A percentile compares a stretch with the other conserved stretches of the same genome.
Evolutionary conservation across 306 rosid genomes (phyloP).

Genomic region (Fragaria iinumae): DNA sequence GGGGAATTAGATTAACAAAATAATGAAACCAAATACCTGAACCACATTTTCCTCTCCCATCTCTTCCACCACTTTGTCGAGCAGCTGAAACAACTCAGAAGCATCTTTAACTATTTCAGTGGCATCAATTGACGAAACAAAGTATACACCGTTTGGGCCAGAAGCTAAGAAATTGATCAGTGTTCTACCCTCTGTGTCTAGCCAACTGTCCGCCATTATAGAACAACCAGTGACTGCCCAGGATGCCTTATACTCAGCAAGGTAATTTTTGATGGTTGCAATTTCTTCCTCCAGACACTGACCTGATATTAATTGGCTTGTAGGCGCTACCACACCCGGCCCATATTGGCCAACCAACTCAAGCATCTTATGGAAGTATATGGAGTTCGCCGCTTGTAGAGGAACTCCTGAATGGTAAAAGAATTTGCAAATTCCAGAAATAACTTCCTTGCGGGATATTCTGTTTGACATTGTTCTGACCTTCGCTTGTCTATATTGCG

Average conservation of each 20-base stretch:
- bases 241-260: slow-evolving; percentile 71
- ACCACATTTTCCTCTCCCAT: slow-evolving; percentile 86
- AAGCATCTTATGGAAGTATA: slow-evolving; percentile 85
- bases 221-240: slow-evolving; percentile 93
- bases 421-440: slow-evolving; percentile 89
- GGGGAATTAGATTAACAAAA: slow-evolving; percentile 29
- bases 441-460: slow-evolving; percentile 68
- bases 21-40: slow-evolving; percentile 66
- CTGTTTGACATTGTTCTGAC: slow-evolving; percentile 52
- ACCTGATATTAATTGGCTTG: slow-evolving; percentile 69
- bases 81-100: slow-evolving; percentile 67
- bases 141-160: slow-evolving; percentile 78
- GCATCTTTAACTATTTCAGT: slow-evolving; percentile 67
- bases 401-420: slow-evolving; percentile 93
- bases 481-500: slow-evolving; percentile 60
- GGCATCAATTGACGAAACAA: slow-evolving; percentile 78
- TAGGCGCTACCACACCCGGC: slow-evolving; percentile 64
- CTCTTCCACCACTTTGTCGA: slow-evolving; percentile 86
- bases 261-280: slow-evolving; percentile 57
- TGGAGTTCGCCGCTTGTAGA: slow-evolving; percentile 74
- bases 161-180: slow-evolving; percentile 76
- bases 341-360: slow-evolving; percentile 84
- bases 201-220: slow-evolving; percentile 82
- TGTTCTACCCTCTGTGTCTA: slow-evolving; percentile 66
- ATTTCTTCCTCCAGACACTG: slow-evolving; percentile 78